Percentiles rank a stretch among this genome's conserved stretches.
These are phyloP conservation scores for Aspergillus jensenii DNA, from an alignment of 2,329 filamentous ascomycete genomes.

Conservation along the genomic window DNA sequence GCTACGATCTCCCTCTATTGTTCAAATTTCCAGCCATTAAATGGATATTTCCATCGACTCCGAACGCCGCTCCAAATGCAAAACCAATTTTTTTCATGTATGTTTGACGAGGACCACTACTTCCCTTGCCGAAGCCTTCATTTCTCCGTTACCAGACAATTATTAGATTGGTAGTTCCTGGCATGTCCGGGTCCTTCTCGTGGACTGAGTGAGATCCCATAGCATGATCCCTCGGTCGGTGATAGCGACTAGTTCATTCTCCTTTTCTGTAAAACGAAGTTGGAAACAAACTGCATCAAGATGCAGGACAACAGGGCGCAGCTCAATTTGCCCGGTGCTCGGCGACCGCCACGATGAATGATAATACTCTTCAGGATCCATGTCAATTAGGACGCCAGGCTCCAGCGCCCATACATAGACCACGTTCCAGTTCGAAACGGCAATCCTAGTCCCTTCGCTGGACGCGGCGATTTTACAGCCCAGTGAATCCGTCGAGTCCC, in stretches of 20 bases:
- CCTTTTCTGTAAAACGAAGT: slow-evolving; percentile 33
- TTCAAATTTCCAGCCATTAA: background rate
- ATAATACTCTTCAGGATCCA: slow-evolving; percentile 32
- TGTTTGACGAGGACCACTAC: no score
- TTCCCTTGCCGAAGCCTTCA: background rate
- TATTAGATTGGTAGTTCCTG: background rate
- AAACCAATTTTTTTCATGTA: background rate
- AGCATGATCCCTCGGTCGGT: slow-evolving; percentile 44
- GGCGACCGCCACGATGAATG: slow-evolving; percentile 26
- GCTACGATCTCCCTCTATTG: background rate
- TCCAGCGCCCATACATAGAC: slow-evolving; percentile 43
- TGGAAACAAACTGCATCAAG: slow-evolving; percentile 41
- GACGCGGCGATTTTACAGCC: slow-evolving; percentile 41
- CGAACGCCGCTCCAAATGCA: background rate
- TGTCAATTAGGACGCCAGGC: slow-evolving; percentile 37
- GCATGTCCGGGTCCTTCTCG: slow-evolving; percentile 23
- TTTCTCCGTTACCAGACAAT: background rate
- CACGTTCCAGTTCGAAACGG: slow-evolving; percentile 43
- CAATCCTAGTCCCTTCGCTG: slow-evolving; percentile 37
- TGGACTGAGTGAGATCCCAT: slow-evolving; percentile 35
- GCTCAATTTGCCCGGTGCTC: slow-evolving; percentile 23
- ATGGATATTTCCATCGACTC: background rate
- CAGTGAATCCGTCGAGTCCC: slow-evolving; percentile 34
- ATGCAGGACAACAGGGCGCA: slow-evolving; percentile 34
- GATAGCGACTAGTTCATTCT: slow-evolving; percentile 41